Conservation (phyloP, 2,329 filamentous ascomycete species). For the Phoma sp. region DNA sequence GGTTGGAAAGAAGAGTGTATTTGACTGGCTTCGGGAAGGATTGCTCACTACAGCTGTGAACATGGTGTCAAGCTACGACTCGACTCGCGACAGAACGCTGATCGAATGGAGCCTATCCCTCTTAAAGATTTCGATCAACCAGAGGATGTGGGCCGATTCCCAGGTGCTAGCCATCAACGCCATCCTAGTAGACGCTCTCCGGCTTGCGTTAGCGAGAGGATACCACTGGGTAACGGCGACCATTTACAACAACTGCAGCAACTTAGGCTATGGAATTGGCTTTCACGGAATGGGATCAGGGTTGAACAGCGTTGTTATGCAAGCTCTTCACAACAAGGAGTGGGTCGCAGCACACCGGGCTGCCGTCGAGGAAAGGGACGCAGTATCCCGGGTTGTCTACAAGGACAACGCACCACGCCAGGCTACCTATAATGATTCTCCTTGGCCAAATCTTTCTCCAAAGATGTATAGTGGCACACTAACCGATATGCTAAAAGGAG, state of each 20-base stretch:
- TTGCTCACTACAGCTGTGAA: not conserved
- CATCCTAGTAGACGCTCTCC: too few relatives aligned
- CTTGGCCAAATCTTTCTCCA: too few relatives aligned
- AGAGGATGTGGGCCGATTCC: not conserved
- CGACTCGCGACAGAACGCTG: too few relatives aligned
- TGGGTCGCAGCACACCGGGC: not conserved
- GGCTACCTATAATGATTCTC: too few relatives aligned
- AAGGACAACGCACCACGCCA: too few relatives aligned
- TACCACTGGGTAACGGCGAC: not conserved
- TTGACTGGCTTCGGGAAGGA: not conserved
- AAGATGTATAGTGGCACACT: too few relatives aligned
- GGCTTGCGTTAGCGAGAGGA: too few relatives aligned
- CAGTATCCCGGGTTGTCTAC: too few relatives aligned
- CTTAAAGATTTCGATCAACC: not conserved
- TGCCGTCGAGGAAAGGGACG: too few relatives aligned
- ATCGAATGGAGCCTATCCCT: not conserved
- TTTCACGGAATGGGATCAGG: too few relatives aligned
- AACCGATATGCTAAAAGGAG: too few relatives aligned
- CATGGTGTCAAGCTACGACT: not conserved
- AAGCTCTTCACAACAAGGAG: not conserved
- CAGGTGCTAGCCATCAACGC: not conserved
- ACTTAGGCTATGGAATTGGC: too few relatives aligned
- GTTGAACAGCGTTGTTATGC: not conserved
- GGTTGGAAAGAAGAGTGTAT: not conserved
- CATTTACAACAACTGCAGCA: not conserved